Base-by-base conservation (phyloP, 2,329 filamentous ascomycete genomes). In the Thelonectria rubi region DNA sequence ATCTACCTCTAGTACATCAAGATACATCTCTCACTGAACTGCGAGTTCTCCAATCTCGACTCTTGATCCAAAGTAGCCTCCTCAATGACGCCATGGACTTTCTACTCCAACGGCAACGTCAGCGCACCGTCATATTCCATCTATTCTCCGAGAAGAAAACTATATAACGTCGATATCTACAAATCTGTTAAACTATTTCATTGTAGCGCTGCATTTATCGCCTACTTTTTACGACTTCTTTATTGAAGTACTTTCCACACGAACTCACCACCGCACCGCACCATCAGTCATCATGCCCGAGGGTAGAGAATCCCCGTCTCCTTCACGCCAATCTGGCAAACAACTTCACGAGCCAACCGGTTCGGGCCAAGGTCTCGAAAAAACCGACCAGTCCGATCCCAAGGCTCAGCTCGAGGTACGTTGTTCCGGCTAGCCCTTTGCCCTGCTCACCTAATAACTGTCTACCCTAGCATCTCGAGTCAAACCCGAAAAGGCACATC, bases 271-370 rank as follows among this genome's bases (percentile, higher is more conserved):
- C 10, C 24, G 8, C 20, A 18, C 43, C 6, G 5, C 30, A 24
- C 45, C 42, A 49, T 30, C 18, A 30, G 69, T 66, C 63, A 88
- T 66, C 72, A 92, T 93, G 90, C 88, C 91, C 73, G 78, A 85
- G 78, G 91, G 91, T 76, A 88, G 89, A 74, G 86, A 97, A 79
- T 97, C 93, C 32, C 93, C 93, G 64, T 80, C 88, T 54, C 91
- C 91, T 26, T 88, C 91, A 80, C 74, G 76, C 68, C 91, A 92
- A 78, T 80, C 82, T 39, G 88, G 86, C 62, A 78, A 81, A 57
- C 92, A 95, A 80, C 78, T 86, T 60, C 79, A 86, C 65, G 86
- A 85, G 8, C 73, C 84, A 12, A 82, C 87, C 2, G 85, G 77
- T n/a, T 79, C 81, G 1, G 86, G 87, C 58, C 82, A 88, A 69